Base-by-base conservation (phyloP, 2,329 filamentous ascomycete species). In the Alternaria angustiovoidea region DNA sequence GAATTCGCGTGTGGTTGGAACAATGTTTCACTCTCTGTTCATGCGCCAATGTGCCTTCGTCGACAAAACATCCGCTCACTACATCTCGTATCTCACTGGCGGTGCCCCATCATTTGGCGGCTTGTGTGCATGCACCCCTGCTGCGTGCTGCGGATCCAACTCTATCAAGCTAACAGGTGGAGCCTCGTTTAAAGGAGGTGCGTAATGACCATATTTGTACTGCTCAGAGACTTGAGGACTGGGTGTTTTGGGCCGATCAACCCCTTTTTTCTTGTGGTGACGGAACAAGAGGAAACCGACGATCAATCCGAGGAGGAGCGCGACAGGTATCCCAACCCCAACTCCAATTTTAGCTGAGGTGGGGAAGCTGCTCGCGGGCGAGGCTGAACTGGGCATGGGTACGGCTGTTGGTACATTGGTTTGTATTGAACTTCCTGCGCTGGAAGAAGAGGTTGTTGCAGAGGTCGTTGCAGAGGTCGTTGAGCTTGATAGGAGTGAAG, bases 261-360 rank as follows among this genome's bases (percentile, higher is more conserved):
- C 16, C 7, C 26, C 24, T 16, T 54, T 54, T 16, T 54, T 54
- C 28, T 44, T 54, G 41, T 44, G 41, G 30, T 30, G 51, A 44
- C 41, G 41, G 30, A 46, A 54, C 1, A 54, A 28, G 28, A 54
- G 41, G 28, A 54, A 54, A 14, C 51, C 51, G 20, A 44, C 20
- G 16, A 36, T 14, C 4, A 54, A 39, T 7, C 41, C 51, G 18
- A 54, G 22, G 9, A 54, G 22, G 28, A 54, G 41, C 24, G 51
- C 51, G 8, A 54, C 28, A 20, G 51, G 51, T 32, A 54, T 54
- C 1, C 30, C 51, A 14, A 54, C 41, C 18, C 51, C 51, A 26
- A 54, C 41, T 1, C 51, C 41, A 9, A 54, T 54, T 38, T 54
- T 54, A 30, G 41, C 41, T 32, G 51, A 43, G n/a, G 20, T 54